phyloP scores from a whole-genome alignment of 257 asterid genomes.

The Voacanga thouarsii region DNA sequence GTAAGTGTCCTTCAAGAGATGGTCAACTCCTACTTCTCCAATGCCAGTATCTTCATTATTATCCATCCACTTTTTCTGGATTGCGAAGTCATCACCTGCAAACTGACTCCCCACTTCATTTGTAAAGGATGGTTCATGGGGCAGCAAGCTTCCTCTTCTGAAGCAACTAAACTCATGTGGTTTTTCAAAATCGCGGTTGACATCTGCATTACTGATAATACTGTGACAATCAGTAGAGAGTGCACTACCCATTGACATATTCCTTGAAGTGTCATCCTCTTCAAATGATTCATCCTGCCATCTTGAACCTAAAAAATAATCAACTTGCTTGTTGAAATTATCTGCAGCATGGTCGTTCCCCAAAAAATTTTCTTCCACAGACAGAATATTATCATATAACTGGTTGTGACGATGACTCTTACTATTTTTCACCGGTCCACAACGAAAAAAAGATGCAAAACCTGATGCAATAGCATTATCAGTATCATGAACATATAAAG shows the following conservation, averaged over 20 bases:
- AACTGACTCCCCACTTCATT: conserved; percentile 37
- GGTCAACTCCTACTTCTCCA: conserved; percentile 32
- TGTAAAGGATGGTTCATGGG: conserved; percentile 33
- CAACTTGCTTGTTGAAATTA: conserved; percentile 28
- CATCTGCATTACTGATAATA: conserved; percentile 29
- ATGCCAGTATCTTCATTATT: conserved; percentile 27
- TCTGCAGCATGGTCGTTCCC: conserved; percentile 30
- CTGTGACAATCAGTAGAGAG: conserved; percentile 32
- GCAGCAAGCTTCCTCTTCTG: conserved; percentile 33
- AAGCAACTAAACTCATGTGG: conserved; percentile 50
- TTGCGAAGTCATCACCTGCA: conserved; percentile 29
- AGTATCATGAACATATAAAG: conserved; percentile 32
- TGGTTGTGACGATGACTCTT: conserved; percentile 20
- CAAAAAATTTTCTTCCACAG: conserved; percentile 23
- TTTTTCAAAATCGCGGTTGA: conserved; percentile 29
- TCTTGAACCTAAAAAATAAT: conserved; percentile 32
- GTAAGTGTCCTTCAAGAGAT: conserved; percentile 12
- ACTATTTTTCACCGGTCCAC: conserved; percentile 15
- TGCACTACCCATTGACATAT: conserved; percentile 25
- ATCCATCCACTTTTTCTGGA: conserved; percentile 29
- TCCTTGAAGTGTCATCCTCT: conserved; percentile 25
- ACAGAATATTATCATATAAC: conserved; percentile 35
- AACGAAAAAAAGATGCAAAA: conserved; percentile 34
- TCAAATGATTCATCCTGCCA: conserved; percentile 31
- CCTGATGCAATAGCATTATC: conserved; percentile 31